A percentile compares a stretch with the other conserved stretches of the same genome.
These are phyloP conservation scores for Luzula sylvatica DNA, from an alignment of 176 grass and related monocot species.

Conservation along the genomic window DNA sequence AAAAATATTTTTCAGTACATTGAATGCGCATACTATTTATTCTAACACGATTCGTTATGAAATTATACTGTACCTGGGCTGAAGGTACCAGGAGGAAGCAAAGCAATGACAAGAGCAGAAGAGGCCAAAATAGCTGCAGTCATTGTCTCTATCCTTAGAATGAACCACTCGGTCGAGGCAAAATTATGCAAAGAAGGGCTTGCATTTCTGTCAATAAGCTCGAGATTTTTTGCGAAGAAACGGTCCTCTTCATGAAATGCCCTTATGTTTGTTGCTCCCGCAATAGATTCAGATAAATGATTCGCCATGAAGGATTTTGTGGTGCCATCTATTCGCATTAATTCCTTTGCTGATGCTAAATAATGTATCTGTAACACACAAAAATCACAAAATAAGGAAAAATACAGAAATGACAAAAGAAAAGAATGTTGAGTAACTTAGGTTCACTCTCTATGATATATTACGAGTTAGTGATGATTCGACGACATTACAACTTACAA, in stretches of 20 bases:
- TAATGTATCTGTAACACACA: conserved; percentile 61
- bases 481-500: no score
- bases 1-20: neutral
- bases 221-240: conserved; percentile 67
- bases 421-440: neutral
- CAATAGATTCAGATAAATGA: no score
- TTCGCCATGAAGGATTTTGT: conserved; percentile 81
- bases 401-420: conserved; percentile 1
- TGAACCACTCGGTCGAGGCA: no score
- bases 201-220: conserved; percentile 75
- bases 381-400: conserved; percentile 7
- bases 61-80: conserved; percentile 58
- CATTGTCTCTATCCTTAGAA: no score
- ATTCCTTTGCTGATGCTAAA: conserved; percentile 72
- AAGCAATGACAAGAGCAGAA: conserved; percentile 59
- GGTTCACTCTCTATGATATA: no score
- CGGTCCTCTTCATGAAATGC: no score
- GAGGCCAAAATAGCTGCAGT: no score
- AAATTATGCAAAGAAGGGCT: no score
- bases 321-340: no score
- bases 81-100: conserved; percentile 79
- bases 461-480: neutral
- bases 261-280: no score
- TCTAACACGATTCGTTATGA: no score
- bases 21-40: no score